Conservation (phyloP, 106 monocot genomes). For the Ottelia alismoides region DNA sequence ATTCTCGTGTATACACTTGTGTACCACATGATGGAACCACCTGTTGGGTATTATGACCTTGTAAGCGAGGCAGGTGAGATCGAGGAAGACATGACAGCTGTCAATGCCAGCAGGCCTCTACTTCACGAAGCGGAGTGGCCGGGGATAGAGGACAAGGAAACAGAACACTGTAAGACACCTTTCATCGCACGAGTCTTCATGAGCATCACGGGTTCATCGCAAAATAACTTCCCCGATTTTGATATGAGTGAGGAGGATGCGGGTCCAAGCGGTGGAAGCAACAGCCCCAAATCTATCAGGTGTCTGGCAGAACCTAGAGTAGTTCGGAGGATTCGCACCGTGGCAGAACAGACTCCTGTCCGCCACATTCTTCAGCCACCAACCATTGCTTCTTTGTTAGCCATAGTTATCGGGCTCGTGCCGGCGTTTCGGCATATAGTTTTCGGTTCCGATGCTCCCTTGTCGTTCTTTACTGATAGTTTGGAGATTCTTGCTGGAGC, state of each 20-base stretch:
- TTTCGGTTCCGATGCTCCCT: conserved; percentile 50
- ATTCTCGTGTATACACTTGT: conserved; percentile 79
- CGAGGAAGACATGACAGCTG: too few relatives aligned
- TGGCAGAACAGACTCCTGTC: conserved; percentile 64
- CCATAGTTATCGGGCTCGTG: conserved; percentile 59
- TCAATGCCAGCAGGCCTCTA: conserved; percentile 5
- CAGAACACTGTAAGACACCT: conserved; percentile 8
- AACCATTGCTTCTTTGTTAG: conserved; percentile 56
- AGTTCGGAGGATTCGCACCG: conserved; percentile 49
- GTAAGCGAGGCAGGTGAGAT: too few relatives aligned
- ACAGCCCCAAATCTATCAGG: conserved; percentile 53
- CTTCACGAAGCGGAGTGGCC: conserved; percentile 9
- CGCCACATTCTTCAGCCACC: conserved; percentile 69
- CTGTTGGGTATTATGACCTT: too few relatives aligned
- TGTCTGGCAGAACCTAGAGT: conserved; percentile 63
- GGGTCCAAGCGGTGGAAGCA: background rate
- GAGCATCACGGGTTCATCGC: conserved; percentile 1
- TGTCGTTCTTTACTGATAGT: conserved; percentile 59
- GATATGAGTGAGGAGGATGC: conserved; percentile 15
- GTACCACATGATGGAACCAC: conserved; percentile 96
- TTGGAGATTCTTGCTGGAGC: conserved; percentile 65
- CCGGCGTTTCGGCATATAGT: conserved; percentile 44
- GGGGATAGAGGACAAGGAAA: conserved; percentile 8
- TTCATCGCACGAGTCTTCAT: conserved; percentile 13
- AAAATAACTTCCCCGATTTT: background rate